Evolutionary conservation across 805 yeast species (phyloP).

Genomic region (Ogataea henricii): DNA sequence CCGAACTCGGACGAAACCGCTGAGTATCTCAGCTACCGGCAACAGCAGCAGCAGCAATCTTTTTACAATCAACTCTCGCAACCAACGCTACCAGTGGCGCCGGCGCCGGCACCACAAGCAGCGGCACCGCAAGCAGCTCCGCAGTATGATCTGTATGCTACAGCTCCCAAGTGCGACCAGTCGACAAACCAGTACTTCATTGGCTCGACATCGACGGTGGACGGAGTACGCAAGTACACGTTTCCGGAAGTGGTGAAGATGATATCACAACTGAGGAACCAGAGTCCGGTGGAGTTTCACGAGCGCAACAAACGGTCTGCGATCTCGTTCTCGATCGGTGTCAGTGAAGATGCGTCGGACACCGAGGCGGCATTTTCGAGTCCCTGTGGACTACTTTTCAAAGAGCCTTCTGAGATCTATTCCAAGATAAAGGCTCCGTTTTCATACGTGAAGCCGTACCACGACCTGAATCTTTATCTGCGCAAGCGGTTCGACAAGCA

Average conservation of each 20-base stretch:
- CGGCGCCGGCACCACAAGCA: neutral
- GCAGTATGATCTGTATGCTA: constrained; percentile 15
- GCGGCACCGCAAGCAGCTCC: neutral
- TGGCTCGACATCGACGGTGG: constrained; percentile 44
- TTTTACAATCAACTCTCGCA: neutral
- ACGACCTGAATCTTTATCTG: constrained; percentile 73
- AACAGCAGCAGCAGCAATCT: constrained; percentile 12
- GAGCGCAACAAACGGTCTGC: constrained; percentile 38
- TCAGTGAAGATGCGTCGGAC: constrained; percentile 39
- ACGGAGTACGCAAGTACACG: constrained; percentile 43
- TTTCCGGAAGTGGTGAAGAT: constrained; percentile 63
- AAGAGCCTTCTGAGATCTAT: constrained; percentile 79
- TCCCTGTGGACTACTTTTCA: constrained; percentile 46
- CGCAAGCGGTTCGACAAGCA: constrained; percentile 66
- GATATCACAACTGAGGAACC: constrained; percentile 40
- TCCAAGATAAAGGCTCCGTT: constrained; percentile 74
- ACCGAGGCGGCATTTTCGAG: constrained; percentile 8
- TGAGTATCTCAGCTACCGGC: constrained; percentile 29
- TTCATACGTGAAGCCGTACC: constrained; percentile 89
- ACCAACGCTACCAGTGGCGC: neutral
- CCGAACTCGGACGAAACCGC: constrained; percentile 33
- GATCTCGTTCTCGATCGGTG: constrained; percentile 51
- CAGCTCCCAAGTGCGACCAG: constrained; percentile 52
- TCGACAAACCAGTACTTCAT: constrained; percentile 68
- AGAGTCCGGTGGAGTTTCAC: constrained; percentile 44